phyloP scores from a whole-genome alignment of 2,329 filamentous ascomycete species.

The Epichloe gansuensis region DNA sequence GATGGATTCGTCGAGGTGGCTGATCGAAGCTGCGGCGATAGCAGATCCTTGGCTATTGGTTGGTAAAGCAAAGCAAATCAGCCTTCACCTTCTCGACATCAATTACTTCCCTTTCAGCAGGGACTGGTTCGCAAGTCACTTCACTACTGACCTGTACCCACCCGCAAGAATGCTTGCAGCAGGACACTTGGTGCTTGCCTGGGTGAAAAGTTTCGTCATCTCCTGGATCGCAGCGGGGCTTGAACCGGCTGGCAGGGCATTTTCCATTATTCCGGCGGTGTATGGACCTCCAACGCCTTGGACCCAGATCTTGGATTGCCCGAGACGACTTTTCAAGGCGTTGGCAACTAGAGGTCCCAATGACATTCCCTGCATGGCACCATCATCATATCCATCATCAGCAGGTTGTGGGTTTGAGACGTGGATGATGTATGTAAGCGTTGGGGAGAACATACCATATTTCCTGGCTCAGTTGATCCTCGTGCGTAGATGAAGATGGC shows the following conservation, averaged over 20 bases:
- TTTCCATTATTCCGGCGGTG: constrained; percentile 21
- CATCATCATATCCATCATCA: too few species aligned
- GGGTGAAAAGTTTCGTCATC: constrained; percentile 26
- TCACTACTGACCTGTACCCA: constrained; percentile 18
- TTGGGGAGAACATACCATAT: constrained; percentile 23
- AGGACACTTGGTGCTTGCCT: constrained; percentile 31
- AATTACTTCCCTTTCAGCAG: neutral
- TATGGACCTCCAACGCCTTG: constrained; percentile 33
- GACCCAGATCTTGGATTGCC: constrained; percentile 21
- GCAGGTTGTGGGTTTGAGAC: too few species aligned
- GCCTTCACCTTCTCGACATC: neutral
- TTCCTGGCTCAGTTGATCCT: constrained; percentile 26
- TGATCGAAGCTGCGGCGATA: constrained; percentile 28
- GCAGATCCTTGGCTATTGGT: constrained; percentile 27
- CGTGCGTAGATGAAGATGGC: constrained; percentile 29
- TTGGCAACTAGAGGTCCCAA: constrained; percentile 17
- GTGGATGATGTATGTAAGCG: neutral
- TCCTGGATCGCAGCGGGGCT: constrained; percentile 25
- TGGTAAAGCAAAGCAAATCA: neutral
- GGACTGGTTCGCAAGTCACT: neutral
- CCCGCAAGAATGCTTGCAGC: constrained; percentile 29
- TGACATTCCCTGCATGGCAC: neutral
- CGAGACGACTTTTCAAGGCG: constrained; percentile 17
- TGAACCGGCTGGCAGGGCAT: constrained; percentile 27
- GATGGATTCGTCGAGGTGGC: constrained; percentile 18